These are phyloP conservation scores for Suillus clintonianus DNA, from an alignment of 768 basidiomycete species.

Conservation along the genomic window DNA sequence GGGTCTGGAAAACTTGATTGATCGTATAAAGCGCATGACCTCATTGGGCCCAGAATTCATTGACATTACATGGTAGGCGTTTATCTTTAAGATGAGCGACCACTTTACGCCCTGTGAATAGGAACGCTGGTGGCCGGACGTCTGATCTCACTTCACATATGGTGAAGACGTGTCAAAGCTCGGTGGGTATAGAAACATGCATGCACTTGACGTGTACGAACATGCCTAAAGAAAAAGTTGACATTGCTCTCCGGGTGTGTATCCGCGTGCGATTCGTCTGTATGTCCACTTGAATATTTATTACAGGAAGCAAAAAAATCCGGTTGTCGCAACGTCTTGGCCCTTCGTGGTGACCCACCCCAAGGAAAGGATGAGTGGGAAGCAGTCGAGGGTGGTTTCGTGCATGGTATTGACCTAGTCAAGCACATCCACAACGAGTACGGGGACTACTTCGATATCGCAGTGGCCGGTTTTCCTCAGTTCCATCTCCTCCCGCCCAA, in stretches of 20 bases:
- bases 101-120: slow-evolving; percentile 31
- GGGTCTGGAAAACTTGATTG: slow-evolving; percentile 86
- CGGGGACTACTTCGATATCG: slow-evolving; percentile 94
- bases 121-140: slow-evolving; percentile 96
- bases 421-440: slow-evolving; percentile 80
- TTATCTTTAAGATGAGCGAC: slow-evolving; percentile 3
- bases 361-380: slow-evolving; percentile 90
- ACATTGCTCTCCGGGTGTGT: slow-evolving; percentile 83
- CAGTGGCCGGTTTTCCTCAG: slow-evolving; percentile 92
- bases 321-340: slow-evolving; percentile 92
- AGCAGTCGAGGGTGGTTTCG: slow-evolving; percentile 87
- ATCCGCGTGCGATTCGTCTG: slow-evolving; percentile 3
- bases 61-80: slow-evolving; percentile 87
- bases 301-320: slow-evolving; percentile 82
- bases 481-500: slow-evolving; percentile 70
- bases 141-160: slow-evolving; percentile 93
- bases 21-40: slow-evolving; percentile 98
- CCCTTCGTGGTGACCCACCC: slow-evolving; percentile 91
- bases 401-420: slow-evolving; percentile 91
- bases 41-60: slow-evolving; percentile 95
- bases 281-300: slow-evolving; percentile 6
- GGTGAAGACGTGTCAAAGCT: slow-evolving; percentile 90
- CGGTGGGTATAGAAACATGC: slow-evolving; percentile 95
- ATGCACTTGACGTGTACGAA: slow-evolving; percentile 99
- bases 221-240: slow-evolving; percentile 96